Conservation (phyloP, 176 grass and related monocot genomes). For the Pontederia paniculata region DNA sequence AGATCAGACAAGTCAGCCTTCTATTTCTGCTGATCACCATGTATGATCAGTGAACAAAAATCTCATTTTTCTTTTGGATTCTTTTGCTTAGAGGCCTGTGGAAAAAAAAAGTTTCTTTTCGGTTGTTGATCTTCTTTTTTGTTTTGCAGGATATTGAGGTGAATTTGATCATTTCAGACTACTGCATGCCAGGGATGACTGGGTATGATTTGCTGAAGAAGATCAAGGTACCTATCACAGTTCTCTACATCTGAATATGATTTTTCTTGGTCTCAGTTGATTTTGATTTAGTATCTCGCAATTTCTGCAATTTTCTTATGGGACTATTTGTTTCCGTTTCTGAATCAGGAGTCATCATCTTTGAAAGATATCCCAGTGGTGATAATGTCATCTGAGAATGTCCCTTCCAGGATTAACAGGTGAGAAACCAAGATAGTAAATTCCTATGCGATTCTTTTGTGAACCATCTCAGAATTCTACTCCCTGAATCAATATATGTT, state of each 20-base stretch:
- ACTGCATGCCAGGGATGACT: slow-evolving; percentile 24
- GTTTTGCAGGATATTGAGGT: slow-evolving; percentile 24
- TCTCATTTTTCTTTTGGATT: too few relatives aligned
- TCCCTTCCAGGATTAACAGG: slow-evolving; percentile 25
- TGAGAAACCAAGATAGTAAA: not conserved
- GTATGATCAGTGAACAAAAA: too few relatives aligned
- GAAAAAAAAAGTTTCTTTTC: too few relatives aligned
- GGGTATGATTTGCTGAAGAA: slow-evolving; percentile 26
- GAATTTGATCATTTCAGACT: slow-evolving; percentile 24
- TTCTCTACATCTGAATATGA: too few relatives aligned
- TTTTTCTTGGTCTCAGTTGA: too few relatives aligned
- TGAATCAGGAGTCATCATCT: slow-evolving; percentile 20
- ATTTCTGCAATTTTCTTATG: too few relatives aligned
- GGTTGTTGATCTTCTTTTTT: not conserved
- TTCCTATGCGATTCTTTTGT: too few relatives aligned
- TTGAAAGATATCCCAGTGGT: slow-evolving; percentile 26
- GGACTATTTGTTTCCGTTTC: too few relatives aligned
- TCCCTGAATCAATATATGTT: too few relatives aligned
- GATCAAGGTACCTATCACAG: slow-evolving; percentile 14
- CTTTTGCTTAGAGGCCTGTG: too few relatives aligned
- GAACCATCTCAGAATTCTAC: too few relatives aligned
- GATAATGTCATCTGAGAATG: slow-evolving; percentile 26
- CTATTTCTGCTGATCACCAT: not conserved
- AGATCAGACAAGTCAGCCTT: not conserved
- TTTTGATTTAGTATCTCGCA: too few relatives aligned